Evolutionary conservation across 768 basidiomycete genomes (phyloP).

Genomic region (Kwoniella heveanensis): DNA sequence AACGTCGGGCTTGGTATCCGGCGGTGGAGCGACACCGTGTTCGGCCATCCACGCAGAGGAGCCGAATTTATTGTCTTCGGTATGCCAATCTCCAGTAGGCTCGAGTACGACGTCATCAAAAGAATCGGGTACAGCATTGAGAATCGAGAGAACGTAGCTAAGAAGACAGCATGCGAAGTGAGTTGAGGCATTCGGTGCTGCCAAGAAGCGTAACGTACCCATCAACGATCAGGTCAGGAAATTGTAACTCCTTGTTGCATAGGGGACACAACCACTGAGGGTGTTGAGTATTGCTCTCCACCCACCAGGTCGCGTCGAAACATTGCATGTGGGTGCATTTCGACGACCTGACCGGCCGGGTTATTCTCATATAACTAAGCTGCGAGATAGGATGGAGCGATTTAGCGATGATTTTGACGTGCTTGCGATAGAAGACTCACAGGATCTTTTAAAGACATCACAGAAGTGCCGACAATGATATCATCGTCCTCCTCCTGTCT

Average conservation of each 20-base stretch:
- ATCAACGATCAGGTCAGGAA: conserved; percentile 84
- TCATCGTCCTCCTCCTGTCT: conserved; percentile 83
- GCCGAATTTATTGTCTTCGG: conserved; percentile 79
- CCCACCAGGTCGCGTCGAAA: conserved; percentile 94
- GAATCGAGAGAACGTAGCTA: conserved; percentile 85
- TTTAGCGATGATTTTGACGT: not conserved
- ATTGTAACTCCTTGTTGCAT: conserved; percentile 76
- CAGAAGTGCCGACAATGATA: conserved; percentile 83
- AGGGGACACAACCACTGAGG: conserved; percentile 95
- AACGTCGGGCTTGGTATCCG: conserved; percentile 7
- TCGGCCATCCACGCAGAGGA: conserved; percentile 67
- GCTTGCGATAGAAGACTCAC: too few relatives aligned
- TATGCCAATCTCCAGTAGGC: conserved; percentile 94
- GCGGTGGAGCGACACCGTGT: conserved; percentile 16
- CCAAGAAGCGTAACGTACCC: conserved; percentile 59
- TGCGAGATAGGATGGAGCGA: conserved; percentile 34
- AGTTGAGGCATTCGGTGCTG: not conserved
- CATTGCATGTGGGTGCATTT: conserved; percentile 88
- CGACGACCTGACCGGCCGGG: conserved; percentile 80
- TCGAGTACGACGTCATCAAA: conserved; percentile 94
- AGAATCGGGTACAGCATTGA: conserved; percentile 72
- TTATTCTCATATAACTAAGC: conserved; percentile 86
- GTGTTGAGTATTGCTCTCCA: conserved; percentile 90
- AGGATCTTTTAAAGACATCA: conserved; percentile 90
- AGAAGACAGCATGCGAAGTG: not conserved